Evolutionary conservation across 345 rosid species (phyloP), one percentile per base, ranked within the genome.

Genomic region (Reutealis trisperma): DNA sequence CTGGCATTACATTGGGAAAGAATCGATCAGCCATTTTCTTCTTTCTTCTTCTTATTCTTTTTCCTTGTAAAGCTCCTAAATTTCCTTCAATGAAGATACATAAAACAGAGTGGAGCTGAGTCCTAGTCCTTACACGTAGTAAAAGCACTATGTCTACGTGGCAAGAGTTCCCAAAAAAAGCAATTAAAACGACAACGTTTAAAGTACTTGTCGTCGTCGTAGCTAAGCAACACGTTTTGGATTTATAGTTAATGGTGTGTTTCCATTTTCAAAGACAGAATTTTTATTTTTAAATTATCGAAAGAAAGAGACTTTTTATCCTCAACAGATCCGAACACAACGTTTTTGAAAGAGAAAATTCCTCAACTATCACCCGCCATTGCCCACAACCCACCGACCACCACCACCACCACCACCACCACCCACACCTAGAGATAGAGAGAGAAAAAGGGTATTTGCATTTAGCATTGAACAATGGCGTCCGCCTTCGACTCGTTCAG

Each of bases 1-100:
- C 88, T 5, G 95, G 95, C 85, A 90, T 76, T 60, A 74, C 70
- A 58, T 92, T 90, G 55, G 88, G 84, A 78, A 93, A 90, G 86
- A 83, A 91, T 21, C 93, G 88, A 76, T 90, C 94, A 45, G 85
- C 89, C 97, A 93, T 93, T 71, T 58, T 15, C 47, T 25, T 42
- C 45, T 8, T 42, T 42, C 45, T 42, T 8, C 45, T 42, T 42
- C 45, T 42, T n/a, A n/a, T n/a, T 8, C 45, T 42, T 42, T 8
- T 11, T 37, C 52, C 34, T 21, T 63, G 10, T 0, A 52, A 18
- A 54, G 2, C 16, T 60, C 2, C n/a, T 72, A 4, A 25, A 7
- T 22, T 42, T 72, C 41, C 54, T 25, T 52, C 25, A 70, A 49
- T 49, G 58, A 61, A 52, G 24, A 15, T 27, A 30, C 18, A 27